phyloP scores from a whole-genome alignment of 306 rosid species.

The Prunus fruticosa region DNA sequence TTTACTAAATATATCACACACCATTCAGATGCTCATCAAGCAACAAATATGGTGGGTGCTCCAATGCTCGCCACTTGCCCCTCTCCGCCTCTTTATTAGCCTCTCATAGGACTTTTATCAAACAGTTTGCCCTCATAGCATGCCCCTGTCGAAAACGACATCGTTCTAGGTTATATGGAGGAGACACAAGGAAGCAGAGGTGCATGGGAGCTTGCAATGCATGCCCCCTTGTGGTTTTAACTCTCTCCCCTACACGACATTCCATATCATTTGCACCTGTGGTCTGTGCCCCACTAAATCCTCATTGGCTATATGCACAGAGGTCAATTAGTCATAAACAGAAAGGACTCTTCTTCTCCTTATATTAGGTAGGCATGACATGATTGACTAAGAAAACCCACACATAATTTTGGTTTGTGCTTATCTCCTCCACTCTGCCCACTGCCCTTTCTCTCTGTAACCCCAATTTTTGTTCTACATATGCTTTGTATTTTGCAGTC shows the following conservation, averaged over 20 bases:
- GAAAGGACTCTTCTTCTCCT: neutral
- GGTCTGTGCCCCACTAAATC: neutral
- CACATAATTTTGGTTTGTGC: neutral
- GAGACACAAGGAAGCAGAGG: neutral
- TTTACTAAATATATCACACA: too few relatives aligned
- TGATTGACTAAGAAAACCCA: neutral
- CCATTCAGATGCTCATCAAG: too few relatives aligned
- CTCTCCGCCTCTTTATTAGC: too few relatives aligned
- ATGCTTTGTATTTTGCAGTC: neutral
- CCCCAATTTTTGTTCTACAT: neutral
- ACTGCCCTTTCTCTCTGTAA: neutral
- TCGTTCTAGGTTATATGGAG: too few relatives aligned
- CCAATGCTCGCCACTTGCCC: too few relatives aligned
- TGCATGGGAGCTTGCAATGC: conserved; percentile 11
- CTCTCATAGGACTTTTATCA: too few relatives aligned
- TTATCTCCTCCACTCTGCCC: neutral
- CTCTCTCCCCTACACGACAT: conserved; percentile 4
- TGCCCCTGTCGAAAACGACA: too few relatives aligned
- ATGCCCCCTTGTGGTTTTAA: neutral
- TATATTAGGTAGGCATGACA: neutral
- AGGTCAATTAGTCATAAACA: neutral
- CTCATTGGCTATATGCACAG: neutral
- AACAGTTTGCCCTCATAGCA: too few relatives aligned
- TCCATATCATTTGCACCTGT: conserved; percentile 12
- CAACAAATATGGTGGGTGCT: too few relatives aligned